A percentile compares a stretch with the other conserved stretches of the same genome.
These are phyloP conservation scores for Cicer yamashitae DNA, from an alignment of 306 rosid genomes.

Conservation along the genomic window DNA sequence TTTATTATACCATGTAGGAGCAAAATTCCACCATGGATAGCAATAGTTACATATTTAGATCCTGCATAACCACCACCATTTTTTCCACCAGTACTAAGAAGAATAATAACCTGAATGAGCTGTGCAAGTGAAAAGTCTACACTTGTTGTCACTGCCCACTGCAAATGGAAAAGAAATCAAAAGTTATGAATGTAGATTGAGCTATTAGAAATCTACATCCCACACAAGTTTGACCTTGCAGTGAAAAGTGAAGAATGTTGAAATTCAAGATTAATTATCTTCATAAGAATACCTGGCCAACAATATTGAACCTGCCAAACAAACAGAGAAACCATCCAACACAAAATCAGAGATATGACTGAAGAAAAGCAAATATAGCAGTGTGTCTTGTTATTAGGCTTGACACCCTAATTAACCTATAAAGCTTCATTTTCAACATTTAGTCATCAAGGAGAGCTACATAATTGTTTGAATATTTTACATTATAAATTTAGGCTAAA, in stretches of 20 bases:
- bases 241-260: slow-evolving; percentile 47
- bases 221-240: slow-evolving; percentile 43
- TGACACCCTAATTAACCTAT: slow-evolving; percentile 28
- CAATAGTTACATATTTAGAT: slow-evolving; percentile 76
- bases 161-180: slow-evolving; percentile 54
- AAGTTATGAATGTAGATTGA: slow-evolving; percentile 40
- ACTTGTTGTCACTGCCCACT: slow-evolving; percentile 99
- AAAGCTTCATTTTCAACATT: slow-evolving; percentile 28
- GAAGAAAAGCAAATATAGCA: slow-evolving; percentile 30
- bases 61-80: slow-evolving; percentile 80
- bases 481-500: neutral
- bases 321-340: slow-evolving; percentile 42
- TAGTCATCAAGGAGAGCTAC: slow-evolving; percentile 14
- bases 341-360: slow-evolving; percentile 39
- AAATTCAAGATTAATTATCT: slow-evolving; percentile 42
- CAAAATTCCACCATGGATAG: slow-evolving; percentile 77
- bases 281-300: slow-evolving; percentile 85
- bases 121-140: slow-evolving; percentile 88
- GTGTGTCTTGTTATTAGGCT: slow-evolving; percentile 15
- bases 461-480: neutral
- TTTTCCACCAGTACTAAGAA: slow-evolving; percentile 89
- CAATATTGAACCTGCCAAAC: slow-evolving; percentile 92
- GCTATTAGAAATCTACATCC: slow-evolving; percentile 33
- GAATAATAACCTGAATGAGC: slow-evolving; percentile 85
- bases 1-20: slow-evolving; percentile 76